Evolutionary conservation across 768 basidiomycete species (phyloP), one percentile per base, ranked within the genome.

Genomic region (Mycena amicta): DNA sequence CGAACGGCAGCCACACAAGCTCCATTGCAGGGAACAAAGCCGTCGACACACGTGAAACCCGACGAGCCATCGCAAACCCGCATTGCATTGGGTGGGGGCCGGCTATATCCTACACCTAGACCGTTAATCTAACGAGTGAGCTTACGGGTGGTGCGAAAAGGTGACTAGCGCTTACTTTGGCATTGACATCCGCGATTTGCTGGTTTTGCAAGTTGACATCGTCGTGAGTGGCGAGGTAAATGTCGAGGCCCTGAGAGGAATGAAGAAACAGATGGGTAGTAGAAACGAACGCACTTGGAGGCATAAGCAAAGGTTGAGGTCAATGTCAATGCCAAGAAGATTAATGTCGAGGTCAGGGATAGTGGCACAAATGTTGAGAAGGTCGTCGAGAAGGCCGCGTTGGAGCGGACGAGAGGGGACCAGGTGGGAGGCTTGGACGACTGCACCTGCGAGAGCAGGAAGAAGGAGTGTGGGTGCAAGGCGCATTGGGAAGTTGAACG

Each of bases 1-100:
- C 57, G 43, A n/a, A 55, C 56, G 16, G 15, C 8, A 47, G 46
- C 31, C 1, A 33, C 45, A 43, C 55, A 61, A 25, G 49, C 13
- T 12, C 26, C 39, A n/a, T 47, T 55, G 53, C 52, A 54, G 47
- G 13, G 47, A 49, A 49, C n/a, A 20, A 26, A 49, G 27, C 47
- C 47, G 13, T 45, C 22, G 25, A 28, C 47, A 22, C 47, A 28
- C 5, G n/a, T 49, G 47, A 27, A 6, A 29, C 25, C 6, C 12
- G 5, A 12, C 22, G 12, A 13, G 47, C 26, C 22, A 23, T 15
- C 43, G 22, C 43, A 45, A 23, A 45, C 22, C 5, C 43, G 43
- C 15, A 45, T 23, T 8, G 12, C 43, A n/a, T 45, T 45, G 43
- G 43, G 43, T 8, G 43, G 43, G 22, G 22, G 43, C 8, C 12